Conservation (phyloP, 768 basidiomycete genomes). For the Rhodotorula taiwanensis region DNA sequence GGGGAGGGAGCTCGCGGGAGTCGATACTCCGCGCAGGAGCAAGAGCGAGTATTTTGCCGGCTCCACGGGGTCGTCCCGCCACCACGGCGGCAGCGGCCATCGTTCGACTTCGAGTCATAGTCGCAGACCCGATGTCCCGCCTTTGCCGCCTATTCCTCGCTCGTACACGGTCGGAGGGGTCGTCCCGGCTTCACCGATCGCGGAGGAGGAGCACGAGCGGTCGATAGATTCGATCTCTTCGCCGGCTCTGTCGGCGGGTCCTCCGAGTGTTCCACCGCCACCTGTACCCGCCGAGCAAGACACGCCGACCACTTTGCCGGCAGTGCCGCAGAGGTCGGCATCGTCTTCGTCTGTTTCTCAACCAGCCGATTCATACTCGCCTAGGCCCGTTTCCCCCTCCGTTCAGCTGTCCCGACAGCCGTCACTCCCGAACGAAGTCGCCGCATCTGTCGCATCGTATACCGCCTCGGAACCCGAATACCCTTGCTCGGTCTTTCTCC, state of each 20-base stretch:
- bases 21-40: conserved; percentile 1
- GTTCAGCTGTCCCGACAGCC: background rate
- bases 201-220: conserved; percentile 4
- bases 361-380: too few relatives aligned
- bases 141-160: conserved; percentile 21
- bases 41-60: conserved; percentile 14
- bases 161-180: conserved; percentile 11
- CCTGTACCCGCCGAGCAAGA: background rate
- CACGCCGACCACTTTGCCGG: background rate
- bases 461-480: conserved; percentile 3
- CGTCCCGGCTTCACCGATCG: background rate
- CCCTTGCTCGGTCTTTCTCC: conserved; percentile 64
- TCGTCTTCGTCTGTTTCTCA: background rate
- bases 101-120: too few relatives aligned
- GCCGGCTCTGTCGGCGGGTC: background rate
- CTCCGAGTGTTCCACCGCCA: background rate
- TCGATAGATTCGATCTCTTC: too few relatives aligned
- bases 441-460: conserved; percentile 27
- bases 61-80: background rate
- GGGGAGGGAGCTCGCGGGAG: background rate
- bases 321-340: background rate
- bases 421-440: background rate
- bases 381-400: too few relatives aligned
- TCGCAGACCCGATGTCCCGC: background rate
- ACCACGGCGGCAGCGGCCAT: background rate